Evolutionary conservation across 257 asterid genomes (phyloP).

Genomic region (Catharanthus roseus): DNA sequence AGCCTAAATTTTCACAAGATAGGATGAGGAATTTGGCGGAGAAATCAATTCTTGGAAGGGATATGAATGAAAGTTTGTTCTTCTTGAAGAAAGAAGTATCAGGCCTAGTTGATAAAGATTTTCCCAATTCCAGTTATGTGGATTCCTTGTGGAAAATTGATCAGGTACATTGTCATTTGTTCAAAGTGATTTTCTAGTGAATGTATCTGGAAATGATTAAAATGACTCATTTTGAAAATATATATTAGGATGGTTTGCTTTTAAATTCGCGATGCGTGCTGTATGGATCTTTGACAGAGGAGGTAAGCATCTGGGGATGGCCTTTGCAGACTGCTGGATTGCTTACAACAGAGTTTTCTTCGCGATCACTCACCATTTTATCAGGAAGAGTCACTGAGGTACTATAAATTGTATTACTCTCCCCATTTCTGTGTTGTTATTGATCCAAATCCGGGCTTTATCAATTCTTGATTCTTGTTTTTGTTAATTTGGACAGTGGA

Average conservation of each 20-base stretch:
- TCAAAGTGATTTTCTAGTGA: background rate
- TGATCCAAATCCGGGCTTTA: background rate
- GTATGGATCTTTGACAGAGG: slow-evolving; percentile 52
- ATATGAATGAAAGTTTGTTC: slow-evolving; percentile 32
- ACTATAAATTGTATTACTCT: slow-evolving; percentile 2
- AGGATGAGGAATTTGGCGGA: slow-evolving; percentile 44
- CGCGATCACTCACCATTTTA: slow-evolving; percentile 51
- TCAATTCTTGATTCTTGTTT: background rate
- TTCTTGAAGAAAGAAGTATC: slow-evolving; percentile 54
- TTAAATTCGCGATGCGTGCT: slow-evolving; percentile 51
- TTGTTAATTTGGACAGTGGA: slow-evolving; percentile 49
- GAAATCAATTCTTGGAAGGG: slow-evolving; percentile 34
- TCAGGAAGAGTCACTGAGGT: slow-evolving; percentile 79
- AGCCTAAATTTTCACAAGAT: slow-evolving; percentile 32
- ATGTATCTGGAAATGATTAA: background rate
- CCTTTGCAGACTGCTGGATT: slow-evolving; percentile 81
- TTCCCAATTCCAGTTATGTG: slow-evolving; percentile 36
- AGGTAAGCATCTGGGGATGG: slow-evolving; percentile 93
- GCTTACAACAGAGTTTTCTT: slow-evolving; percentile 52
- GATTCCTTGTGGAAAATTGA: slow-evolving; percentile 57
- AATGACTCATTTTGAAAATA: background rate
- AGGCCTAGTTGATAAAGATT: slow-evolving; percentile 23
- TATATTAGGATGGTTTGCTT: slow-evolving; percentile 56
- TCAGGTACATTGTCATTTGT: slow-evolving; percentile 36
- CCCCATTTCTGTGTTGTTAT: no score